Percentiles rank a stretch among this genome's conserved stretches.
These are phyloP conservation scores for Aegilops tauschii DNA, from an alignment of 176 grass and related monocot genomes.

Conservation along the genomic window DNA sequence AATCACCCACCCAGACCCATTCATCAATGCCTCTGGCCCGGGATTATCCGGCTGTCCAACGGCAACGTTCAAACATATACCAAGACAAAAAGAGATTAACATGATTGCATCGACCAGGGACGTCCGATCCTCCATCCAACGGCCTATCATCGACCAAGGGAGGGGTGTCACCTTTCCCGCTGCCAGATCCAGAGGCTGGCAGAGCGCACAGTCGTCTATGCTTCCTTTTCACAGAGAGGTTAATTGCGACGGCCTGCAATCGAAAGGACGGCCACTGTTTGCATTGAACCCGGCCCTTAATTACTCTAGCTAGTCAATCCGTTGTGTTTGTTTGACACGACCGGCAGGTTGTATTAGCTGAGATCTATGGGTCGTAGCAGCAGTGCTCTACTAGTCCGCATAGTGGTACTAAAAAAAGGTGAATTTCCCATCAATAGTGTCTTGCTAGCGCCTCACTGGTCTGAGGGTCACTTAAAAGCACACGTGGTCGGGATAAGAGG, in stretches of 20 bases:
- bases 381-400: no score
- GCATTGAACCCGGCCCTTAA: constrained; percentile 5
- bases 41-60: background rate
- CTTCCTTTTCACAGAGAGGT: background rate
- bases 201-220: background rate
- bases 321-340: background rate
- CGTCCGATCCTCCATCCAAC: background rate
- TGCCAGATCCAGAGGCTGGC: background rate
- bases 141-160: background rate
- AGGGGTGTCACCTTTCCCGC: background rate
- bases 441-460: background rate
- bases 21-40: background rate
- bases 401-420: background rate
- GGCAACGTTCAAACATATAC: background rate
- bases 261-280: constrained; percentile 1
- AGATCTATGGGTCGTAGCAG: no score
- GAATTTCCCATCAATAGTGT: constrained; percentile 6
- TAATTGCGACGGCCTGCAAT: background rate
- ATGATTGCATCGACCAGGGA: no score
- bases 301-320: no score
- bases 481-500: background rate
- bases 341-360: background rate
- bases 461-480: background rate
- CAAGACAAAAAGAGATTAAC: background rate
- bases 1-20: background rate